Evolutionary conservation across 305 asterid genomes (phyloP), one percentile per base, ranked within the genome.

Genomic region (Fraxinus baroniana): DNA sequence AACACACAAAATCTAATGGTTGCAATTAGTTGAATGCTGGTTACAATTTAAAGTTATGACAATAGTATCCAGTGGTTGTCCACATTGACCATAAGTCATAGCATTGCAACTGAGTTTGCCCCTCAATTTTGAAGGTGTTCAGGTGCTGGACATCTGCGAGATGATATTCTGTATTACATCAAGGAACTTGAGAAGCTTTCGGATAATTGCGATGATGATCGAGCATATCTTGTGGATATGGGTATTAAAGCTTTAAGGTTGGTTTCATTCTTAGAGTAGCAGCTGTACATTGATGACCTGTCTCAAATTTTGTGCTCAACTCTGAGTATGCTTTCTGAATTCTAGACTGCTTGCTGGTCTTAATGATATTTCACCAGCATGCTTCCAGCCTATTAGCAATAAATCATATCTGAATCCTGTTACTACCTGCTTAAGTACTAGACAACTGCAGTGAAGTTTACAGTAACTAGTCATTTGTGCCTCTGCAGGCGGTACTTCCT

Each of bases 101-200:
- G 26, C 36, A 12, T 78, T 70, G 79, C 74, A 52, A 72, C 82
- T 57, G 35, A 41, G 18, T 70, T 70, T 32, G 37, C 39, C 75
- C 80, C 78, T 85, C 78, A 68, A 66, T 86, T 85, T 66, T 82
- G 77, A 77, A 95, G 98, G 93, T 94, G 99, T 88, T 92, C 98
- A 52, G 98, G 99, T 84, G 98, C 99, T 76, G 98, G 99, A 80
- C 98, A 96, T 89, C 86, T 94, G 85, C 90, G 94, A 83, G 97
- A 93, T 74, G 99, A 96, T 87, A 96, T 93, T 82, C 87, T 93
- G 62, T 83, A 89, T 87, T 91, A 91, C 86, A 79, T 86, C 76
- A 89, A 90, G 90, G 97, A 93, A 87, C 92, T 94, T 75, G 98
- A 93, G 84, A 91, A 87, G 89, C 88, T 89, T 84, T 82, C 90